phyloP scores from a whole-genome alignment of 768 basidiomycete species.

The Phaffia australis region DNA sequence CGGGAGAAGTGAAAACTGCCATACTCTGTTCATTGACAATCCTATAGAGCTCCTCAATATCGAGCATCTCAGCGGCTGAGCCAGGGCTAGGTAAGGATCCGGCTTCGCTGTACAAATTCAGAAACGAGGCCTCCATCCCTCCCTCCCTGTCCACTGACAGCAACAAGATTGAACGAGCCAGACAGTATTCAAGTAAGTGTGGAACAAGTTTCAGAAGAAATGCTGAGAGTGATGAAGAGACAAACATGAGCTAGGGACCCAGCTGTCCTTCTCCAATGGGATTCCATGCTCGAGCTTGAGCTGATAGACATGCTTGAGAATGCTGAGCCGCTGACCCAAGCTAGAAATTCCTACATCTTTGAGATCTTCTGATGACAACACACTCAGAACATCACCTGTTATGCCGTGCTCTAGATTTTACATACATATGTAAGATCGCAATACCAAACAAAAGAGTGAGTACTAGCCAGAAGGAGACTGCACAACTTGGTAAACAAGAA shows the following conservation, averaged over 20 bases:
- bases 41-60: slow-evolving; percentile 56
- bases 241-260: slow-evolving; percentile 72
- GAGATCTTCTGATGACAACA: slow-evolving; percentile 71
- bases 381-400: slow-evolving; percentile 75
- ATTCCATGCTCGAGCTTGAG: slow-evolving; percentile 75
- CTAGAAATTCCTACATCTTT: slow-evolving; percentile 79
- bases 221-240: slow-evolving; percentile 20
- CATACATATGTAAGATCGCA: background rate
- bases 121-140: slow-evolving; percentile 1
- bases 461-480: background rate
- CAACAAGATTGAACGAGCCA: background rate
- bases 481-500: background rate
- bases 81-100: background rate
- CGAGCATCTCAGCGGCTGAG: slow-evolving; percentile 28
- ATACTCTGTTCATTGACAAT: slow-evolving; percentile 68
- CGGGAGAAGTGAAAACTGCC: background rate
- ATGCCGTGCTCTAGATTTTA: slow-evolving; percentile 68
- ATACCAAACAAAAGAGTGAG: background rate
- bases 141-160: background rate
- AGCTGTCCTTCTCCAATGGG: slow-evolving; percentile 70
- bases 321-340: slow-evolving; percentile 79
- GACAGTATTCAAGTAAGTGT: background rate
- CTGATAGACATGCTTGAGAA: slow-evolving; percentile 84
- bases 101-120: background rate
- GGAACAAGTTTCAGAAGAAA: background rate